Base-by-base conservation (phyloP, 768 basidiomycete species). In the Boletus subparvulus region DNA sequence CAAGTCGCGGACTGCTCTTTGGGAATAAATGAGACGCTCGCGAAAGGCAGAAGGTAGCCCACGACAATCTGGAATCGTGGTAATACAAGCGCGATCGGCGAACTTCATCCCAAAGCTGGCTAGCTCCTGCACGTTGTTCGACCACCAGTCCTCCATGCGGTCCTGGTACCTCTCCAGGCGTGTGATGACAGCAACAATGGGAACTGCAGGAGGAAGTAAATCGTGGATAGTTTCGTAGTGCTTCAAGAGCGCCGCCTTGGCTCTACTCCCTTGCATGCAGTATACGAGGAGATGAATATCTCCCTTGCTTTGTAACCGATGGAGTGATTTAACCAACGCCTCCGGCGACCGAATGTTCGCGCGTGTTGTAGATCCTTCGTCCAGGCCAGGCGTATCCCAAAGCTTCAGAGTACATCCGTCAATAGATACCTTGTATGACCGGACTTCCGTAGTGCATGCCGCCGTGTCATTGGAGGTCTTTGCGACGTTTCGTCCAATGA, bases 121-220 rank as follows among this genome's bases (percentile, higher is more conserved):
- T 8, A 67, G 41, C 1, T 58, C 59, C 32, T 14, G 19, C 17
- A 36, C 54, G 26, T 69, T 62, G 16, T 55, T 57, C 3, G 50
- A 43, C 65, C 63, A 69, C 68, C 60, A 62, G 21, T 60, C 49
- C 16, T 69, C 65, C 68, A 68, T 69, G 41, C 33, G 24, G 47
- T 36, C 32, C 14, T 42, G 47, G 49, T 62, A 56, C 45, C 64
- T 59, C 47, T 68, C 68, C 52, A 68, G 49, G 28, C 55, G 55
- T 17, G 65, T 61, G 28, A 70, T 13, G 39, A 63, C 50, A 5
- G 58, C 55, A 24, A 60, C 61, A 8, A 69, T 40, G 13, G 65
- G 63, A 36, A 60, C 52, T 17, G 41, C 11, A 9, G 44, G 47
- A 21, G 58, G 56, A 24, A 65, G 37, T 30, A 47, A 28, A 26